Evolutionary conservation across 805 yeast genomes (phyloP), one percentile per base, ranked within the genome.

Genomic region (Phaffomyces antillensis): DNA sequence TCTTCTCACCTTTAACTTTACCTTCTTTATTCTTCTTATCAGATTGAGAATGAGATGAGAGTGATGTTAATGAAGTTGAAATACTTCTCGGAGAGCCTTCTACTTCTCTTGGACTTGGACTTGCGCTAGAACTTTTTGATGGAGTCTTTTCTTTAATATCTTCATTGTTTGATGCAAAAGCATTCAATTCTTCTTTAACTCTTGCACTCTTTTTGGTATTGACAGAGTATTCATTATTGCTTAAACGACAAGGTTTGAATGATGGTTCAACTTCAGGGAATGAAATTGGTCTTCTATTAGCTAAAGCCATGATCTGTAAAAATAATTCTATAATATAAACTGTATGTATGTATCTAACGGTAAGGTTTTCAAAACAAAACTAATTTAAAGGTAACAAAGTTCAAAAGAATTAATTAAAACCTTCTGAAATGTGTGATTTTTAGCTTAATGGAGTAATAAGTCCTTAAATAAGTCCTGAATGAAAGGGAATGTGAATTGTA

Each of bases 211-310:
- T 43, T 35, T 45, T 41, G 18, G 42, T 31, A 11, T 24, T 32
- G 12, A 35, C 30, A 26, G 42, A 25, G 18, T 49, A 54, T 15
- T 54, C 59, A 31, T 48, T 36, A 31, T 58, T 42, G 45, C 62
- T 54, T 44, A 59, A 50, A 31, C 62, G 62, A 36, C 62, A 60
- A 24, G 63, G 61, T 44, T 58, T 55, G 43, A 52, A 59, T 7
- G 59, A 52, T 15, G 62, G 63, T 39, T 68, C 72, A 45, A 52
- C 41, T 33, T 65, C 60, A 26, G 81, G 76, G 53, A 77, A 67
- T 32, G 72, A 76, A 43, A 77, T 70, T 25, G 83, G 83, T 71
- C 83, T 76, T 68, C 81, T 74, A 59, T 79, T 81, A 49, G 85
- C 79, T 65, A 79, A 70, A 46, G 85, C 85, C 85, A 79, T 79